These are phyloP conservation scores for Echinochloa phyllopogon DNA, from an alignment of 176 grass and related monocot species.

Conservation along the genomic window DNA sequence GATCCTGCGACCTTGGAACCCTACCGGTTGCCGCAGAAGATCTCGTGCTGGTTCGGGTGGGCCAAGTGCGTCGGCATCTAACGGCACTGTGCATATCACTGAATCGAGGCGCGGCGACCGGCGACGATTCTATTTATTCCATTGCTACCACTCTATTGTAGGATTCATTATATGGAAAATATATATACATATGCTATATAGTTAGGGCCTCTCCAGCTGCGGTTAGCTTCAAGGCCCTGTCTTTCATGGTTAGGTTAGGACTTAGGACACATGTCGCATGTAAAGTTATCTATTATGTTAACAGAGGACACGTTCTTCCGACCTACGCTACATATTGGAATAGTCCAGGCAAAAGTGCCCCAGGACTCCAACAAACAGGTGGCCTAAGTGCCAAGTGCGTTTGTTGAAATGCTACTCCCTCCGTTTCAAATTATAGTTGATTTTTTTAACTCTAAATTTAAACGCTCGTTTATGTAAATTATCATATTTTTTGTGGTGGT, in stretches of 20 bases:
- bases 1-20: constrained; percentile 76
- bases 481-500: too few relatives aligned
- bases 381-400: too few relatives aligned
- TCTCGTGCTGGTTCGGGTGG: constrained; percentile 83
- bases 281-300: constrained; percentile 31
- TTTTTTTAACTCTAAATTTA: too few relatives aligned
- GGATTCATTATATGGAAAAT: constrained; percentile 12
- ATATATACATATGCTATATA: constrained; percentile 28
- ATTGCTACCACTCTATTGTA: constrained; percentile 8
- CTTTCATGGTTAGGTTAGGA: constrained; percentile 27
- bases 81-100: neutral
- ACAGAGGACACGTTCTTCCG: neutral
- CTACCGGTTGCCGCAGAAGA: constrained; percentile 74
- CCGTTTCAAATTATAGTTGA: too few relatives aligned
- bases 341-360: too few relatives aligned
- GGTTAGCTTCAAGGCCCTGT: constrained; percentile 15
- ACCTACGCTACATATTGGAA: neutral
- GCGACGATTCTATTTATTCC: constrained; percentile 49
- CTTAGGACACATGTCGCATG: neutral
- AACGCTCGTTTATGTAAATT: too few relatives aligned
- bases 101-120: neutral
- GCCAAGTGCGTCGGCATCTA: constrained; percentile 75
- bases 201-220: constrained; percentile 13
- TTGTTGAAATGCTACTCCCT: too few relatives aligned
- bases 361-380: too few relatives aligned